Base-by-base conservation (phyloP, 176 grass and related monocot species). In the Zizania latifolia region DNA sequence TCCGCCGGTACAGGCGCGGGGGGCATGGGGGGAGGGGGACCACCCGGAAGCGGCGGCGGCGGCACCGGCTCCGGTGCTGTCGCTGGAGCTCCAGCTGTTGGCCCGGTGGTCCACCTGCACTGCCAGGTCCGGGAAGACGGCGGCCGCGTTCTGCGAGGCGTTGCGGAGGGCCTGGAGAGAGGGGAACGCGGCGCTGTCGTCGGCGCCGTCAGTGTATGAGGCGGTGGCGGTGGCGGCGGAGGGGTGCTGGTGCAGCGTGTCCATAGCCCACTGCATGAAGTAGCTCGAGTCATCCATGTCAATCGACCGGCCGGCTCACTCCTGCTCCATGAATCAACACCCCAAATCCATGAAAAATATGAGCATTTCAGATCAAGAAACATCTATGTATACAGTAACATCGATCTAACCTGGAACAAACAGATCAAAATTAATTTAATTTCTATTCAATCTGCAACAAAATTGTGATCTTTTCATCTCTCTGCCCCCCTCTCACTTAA, bases 231-330 rank as follows among this genome's bases (percentile, higher is more conserved):
- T 22, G 58, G 74, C 33, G 37, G 27, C 9, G 2, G 40, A 1
- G 12, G 34, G 36, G 10, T 82, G 82, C 11, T 79, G 75, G 26
- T 79, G 51, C 27, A 84, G 75, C 9, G 72, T 74, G 76, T 84
- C 57, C 70, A 88, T 80, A 7, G 86, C 86, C 86, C 86, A 88
- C 64, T 84, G 81, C 28, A 88, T 78, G 63, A 88, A 85, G n/a
- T 57, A 22, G 74, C 34, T 84, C 0, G 82, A 83, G 56, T 82
- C 83, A 0, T 90, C 88, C 88, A 86, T 90, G 37, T 16, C 64
- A 15, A 68, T n/a, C n/a, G n/a, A n/a, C n/a, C n/a, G n/a, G n/a
- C n/a, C n/a, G n/a, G n/a, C n/a, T n/a, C n/a, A n/a, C n/a, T n/a
- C n/a, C n/a, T n/a, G n/a, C 43, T 45, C 48, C 48, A 53, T 80